Conservation (phyloP, 352 stramenopile species). For the Blastocystis sp. region DNA sequence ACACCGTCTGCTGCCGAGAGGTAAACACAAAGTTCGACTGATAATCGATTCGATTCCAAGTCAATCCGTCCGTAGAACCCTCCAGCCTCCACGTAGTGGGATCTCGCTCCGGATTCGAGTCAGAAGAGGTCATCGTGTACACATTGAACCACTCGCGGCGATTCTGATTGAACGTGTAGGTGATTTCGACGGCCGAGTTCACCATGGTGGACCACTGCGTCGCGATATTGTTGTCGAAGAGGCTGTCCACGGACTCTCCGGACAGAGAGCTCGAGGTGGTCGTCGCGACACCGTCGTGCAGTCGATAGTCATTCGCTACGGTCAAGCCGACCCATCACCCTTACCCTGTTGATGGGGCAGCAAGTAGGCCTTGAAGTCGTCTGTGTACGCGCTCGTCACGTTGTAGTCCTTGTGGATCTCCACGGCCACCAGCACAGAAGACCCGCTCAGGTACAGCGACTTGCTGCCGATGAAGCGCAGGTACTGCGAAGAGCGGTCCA, state of each 20-base stretch:
- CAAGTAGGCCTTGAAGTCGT: slow-evolving; percentile 59
- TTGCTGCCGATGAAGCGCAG: slow-evolving; percentile 1
- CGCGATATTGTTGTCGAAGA: slow-evolving; percentile 51
- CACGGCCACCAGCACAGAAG: slow-evolving; percentile 23
- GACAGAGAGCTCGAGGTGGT: neutral
- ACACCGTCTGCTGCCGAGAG: neutral
- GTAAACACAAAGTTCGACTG: slow-evolving; percentile 50
- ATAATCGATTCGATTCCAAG: slow-evolving; percentile 49
- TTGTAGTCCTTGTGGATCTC: slow-evolving; percentile 48
- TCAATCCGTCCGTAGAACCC: slow-evolving; percentile 39
- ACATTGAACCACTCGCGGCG: slow-evolving; percentile 56
- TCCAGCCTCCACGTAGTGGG: slow-evolving; percentile 47
- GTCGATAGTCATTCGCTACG: neutral
- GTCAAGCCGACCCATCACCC: neutral
- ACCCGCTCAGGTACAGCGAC: neutral
- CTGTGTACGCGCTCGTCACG: neutral
- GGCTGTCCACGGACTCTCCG: slow-evolving; percentile 18
- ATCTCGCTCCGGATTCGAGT: slow-evolving; percentile 29
- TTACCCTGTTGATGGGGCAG: neutral
- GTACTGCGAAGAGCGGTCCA: slow-evolving; percentile 17
- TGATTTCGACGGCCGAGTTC: neutral
- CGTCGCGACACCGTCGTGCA: neutral
- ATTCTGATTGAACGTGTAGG: slow-evolving; percentile 49
- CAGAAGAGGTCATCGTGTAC: slow-evolving; percentile 11
- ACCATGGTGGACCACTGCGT: slow-evolving; percentile 16